These are phyloP conservation scores for Wickerhamiella brachini DNA, from an alignment of 805 yeast genomes.

Conservation along the genomic window DNA sequence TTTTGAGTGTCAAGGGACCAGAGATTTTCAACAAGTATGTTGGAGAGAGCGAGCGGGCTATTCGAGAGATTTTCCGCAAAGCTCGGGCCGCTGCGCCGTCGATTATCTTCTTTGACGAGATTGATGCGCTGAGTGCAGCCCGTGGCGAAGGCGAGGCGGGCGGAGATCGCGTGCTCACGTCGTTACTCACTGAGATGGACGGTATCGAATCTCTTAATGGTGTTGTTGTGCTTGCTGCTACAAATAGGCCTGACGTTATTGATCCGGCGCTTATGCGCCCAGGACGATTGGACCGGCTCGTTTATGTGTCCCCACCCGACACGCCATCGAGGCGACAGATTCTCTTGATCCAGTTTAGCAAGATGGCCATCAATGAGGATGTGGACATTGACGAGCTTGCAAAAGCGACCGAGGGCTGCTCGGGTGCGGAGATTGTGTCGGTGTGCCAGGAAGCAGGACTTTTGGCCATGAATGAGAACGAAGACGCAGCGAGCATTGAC, in stretches of 20 bases:
- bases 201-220: conserved; percentile 94
- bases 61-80: conserved; percentile 83
- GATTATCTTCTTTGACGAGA: conserved; percentile 89
- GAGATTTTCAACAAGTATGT: conserved; percentile 90
- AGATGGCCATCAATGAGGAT: conserved; percentile 42
- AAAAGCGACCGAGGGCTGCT: conserved; percentile 66
- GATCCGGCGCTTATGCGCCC: conserved; percentile 92
- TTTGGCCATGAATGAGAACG: conserved; percentile 77
- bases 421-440: conserved; percentile 91
- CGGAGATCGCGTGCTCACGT: conserved; percentile 75
- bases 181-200: conserved; percentile 86
- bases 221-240: conserved; percentile 89
- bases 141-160: conserved; percentile 47
- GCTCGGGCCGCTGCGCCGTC: conserved; percentile 94
- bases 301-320: conserved; percentile 90
- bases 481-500: conserved; percentile 34
- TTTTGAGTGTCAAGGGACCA: conserved; percentile 93
- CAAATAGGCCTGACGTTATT: conserved; percentile 86
- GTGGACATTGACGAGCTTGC: conserved; percentile 45
- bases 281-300: conserved; percentile 86
- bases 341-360: conserved; percentile 49
- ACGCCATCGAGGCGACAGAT: conserved; percentile 66
- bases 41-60: conserved; percentile 87
- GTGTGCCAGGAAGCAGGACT: conserved; percentile 93
- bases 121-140: conserved; percentile 79